These are phyloP conservation scores for Corylus americana DNA, from an alignment of 306 rosid species.

Conservation along the genomic window DNA sequence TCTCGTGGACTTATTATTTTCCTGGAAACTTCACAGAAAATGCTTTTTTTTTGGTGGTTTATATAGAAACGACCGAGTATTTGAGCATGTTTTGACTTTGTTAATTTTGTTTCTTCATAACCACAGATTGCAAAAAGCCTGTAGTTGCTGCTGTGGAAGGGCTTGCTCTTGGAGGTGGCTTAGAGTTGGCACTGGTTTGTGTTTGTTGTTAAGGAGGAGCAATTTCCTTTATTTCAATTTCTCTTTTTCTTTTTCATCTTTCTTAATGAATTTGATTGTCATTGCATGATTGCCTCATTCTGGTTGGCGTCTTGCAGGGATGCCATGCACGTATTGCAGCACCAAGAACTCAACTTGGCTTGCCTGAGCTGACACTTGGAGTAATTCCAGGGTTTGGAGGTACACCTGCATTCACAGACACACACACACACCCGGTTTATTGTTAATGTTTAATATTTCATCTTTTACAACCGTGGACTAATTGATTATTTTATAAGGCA, in stretches of 20 bases:
- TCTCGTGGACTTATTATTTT: neutral
- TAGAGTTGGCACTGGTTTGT: constrained; percentile 94
- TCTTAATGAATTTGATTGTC: neutral
- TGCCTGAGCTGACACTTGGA: constrained; percentile 94
- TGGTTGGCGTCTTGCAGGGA: constrained; percentile 53
- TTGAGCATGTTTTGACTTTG: neutral
- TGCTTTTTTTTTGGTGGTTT: neutral
- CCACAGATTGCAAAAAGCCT: constrained; percentile 83
- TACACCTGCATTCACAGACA: constrained; percentile 30
- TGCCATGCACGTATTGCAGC: constrained; percentile 91
- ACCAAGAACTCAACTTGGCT: constrained; percentile 83
- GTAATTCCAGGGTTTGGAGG: constrained; percentile 98
- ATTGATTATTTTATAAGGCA: constrained; percentile 58
- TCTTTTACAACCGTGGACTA: constrained; percentile 10
- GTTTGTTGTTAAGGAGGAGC: constrained; percentile 14
- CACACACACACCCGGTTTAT: constrained; percentile 8
- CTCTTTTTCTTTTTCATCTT: neutral
- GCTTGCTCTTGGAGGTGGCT: constrained; percentile 98
- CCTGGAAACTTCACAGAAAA: neutral
- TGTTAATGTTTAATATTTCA: constrained; percentile 14
- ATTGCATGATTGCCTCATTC: constrained; percentile 12
- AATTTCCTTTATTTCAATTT: neutral
- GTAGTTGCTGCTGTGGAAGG: constrained; percentile 91
- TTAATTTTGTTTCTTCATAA: constrained; percentile 20
- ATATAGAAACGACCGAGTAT: neutral